Conservation (phyloP, 208 protist genomes). For the Leishmania turanica region DNA sequence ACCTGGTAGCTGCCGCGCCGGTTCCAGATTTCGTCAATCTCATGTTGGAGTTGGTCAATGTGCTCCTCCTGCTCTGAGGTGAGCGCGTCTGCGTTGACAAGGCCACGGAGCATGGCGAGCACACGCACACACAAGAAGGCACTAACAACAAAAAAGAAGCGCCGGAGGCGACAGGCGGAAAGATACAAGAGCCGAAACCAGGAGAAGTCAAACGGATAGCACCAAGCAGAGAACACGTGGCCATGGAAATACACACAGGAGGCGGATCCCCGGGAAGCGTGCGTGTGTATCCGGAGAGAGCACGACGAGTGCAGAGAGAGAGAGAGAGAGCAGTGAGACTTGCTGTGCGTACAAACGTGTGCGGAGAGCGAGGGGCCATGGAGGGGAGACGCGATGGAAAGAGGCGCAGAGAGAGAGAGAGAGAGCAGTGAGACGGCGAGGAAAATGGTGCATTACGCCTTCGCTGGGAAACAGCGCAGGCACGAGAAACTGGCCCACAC, state of each 20-base stretch:
- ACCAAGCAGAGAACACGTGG: background rate
- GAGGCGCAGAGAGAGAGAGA: background rate
- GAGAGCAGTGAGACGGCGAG: background rate
- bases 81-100: slow-evolving; percentile 50
- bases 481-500: background rate
- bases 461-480: background rate
- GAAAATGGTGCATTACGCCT: background rate
- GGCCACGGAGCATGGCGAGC: slow-evolving; percentile 38
- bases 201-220: background rate
- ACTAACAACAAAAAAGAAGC: background rate
- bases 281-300: background rate
- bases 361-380: background rate
- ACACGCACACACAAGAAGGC: background rate
- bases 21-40: slow-evolving; percentile 91
- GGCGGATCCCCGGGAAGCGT: background rate
- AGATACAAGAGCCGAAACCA: too few relatives aligned
- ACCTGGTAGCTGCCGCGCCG: slow-evolving; percentile 85
- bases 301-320: background rate
- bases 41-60: slow-evolving; percentile 72
- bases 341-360: background rate
- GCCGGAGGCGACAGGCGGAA: background rate
- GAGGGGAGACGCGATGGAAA: background rate
- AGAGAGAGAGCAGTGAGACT: background rate
- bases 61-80: slow-evolving; percentile 62
- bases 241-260: background rate